phyloP scores from a whole-genome alignment of 192 early-diverging fungal species.

The Mortierella antarctica region DNA sequence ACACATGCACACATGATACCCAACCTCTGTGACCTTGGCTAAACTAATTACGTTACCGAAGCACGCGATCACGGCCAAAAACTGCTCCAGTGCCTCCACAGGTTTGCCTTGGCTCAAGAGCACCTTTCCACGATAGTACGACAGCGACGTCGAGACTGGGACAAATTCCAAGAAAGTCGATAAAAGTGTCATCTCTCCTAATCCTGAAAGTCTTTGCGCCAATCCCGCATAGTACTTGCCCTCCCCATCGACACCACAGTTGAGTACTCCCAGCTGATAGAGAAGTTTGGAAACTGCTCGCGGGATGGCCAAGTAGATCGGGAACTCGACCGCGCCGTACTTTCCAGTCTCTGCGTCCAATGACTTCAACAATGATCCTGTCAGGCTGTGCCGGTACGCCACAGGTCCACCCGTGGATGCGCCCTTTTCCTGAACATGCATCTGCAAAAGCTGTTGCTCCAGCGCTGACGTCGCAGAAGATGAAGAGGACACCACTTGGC shows the following conservation, averaged over 20 bases:
- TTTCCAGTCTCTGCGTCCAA: slow-evolving; percentile 11
- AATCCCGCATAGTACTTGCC: slow-evolving; percentile 26
- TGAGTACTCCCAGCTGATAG: slow-evolving; percentile 24
- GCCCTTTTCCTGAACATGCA: slow-evolving; percentile 16
- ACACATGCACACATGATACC: not conserved
- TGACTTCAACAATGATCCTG: slow-evolving; percentile 20
- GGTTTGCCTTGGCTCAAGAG: slow-evolving; percentile 23
- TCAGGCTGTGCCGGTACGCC: slow-evolving; percentile 22
- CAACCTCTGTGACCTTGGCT: not conserved
- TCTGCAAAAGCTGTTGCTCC: slow-evolving; percentile 28
- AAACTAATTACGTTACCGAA: slow-evolving; percentile 28
- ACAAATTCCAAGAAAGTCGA: slow-evolving; percentile 33
- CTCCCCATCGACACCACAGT: not conserved
- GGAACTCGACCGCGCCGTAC: slow-evolving; percentile 37
- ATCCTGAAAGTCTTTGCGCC: slow-evolving; percentile 33
- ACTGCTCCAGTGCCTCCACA: slow-evolving; percentile 24
- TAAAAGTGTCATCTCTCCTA: slow-evolving; percentile 23
- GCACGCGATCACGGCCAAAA: slow-evolving; percentile 30
- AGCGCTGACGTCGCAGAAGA: slow-evolving; percentile 2
- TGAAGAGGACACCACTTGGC: slow-evolving; percentile 11
- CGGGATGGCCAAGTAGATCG: slow-evolving; percentile 39
- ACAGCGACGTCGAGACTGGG: slow-evolving; percentile 16
- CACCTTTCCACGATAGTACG: slow-evolving; percentile 43
- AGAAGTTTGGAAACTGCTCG: slow-evolving; percentile 43
- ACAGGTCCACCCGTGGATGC: not conserved